Percentiles rank a stretch among this genome's conserved stretches.
These are phyloP conservation scores for Corymbia calophylla DNA, from an alignment of 441 rosid genomes.

Conservation along the genomic window DNA sequence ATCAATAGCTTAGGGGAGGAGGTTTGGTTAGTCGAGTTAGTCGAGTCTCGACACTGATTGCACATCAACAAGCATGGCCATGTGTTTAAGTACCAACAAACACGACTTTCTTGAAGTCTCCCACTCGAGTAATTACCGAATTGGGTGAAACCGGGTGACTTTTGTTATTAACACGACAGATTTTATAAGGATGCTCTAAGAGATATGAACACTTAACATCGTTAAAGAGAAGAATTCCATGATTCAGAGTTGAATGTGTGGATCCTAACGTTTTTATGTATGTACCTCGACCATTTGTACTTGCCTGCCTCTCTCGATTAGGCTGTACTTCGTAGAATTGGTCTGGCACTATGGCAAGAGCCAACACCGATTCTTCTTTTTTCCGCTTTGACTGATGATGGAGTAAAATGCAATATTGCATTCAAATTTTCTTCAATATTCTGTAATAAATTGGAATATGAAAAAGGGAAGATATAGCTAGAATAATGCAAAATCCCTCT, in stretches of 20 bases:
- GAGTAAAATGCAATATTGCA: neutral
- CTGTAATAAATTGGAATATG: neutral
- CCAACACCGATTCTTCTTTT: neutral
- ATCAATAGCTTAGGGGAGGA: neutral
- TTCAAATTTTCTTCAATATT: neutral
- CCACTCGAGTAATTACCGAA: neutral
- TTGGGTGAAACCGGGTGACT: neutral
- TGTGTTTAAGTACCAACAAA: neutral
- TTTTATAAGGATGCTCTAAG: accelerated
- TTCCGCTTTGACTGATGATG: neutral
- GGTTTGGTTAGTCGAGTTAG: neutral
- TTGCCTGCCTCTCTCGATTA: neutral
- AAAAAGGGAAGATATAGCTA: neutral
- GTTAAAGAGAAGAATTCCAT: neutral
- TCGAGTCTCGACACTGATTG: neutral
- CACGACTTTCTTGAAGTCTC: neutral
- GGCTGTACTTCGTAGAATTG: neutral
- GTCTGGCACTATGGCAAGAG: neutral
- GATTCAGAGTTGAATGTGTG: neutral
- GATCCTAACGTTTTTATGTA: neutral
- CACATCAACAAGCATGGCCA: neutral
- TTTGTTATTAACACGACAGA: neutral
- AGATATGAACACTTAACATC: neutral
- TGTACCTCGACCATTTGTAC: neutral
- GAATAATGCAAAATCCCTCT: neutral